Percentiles rank a stretch among this genome's conserved stretches.
Evolutionary conservation across 2,329 filamentous ascomycete genomes (phyloP).

Genomic region (Geosmithia morbida): DNA sequence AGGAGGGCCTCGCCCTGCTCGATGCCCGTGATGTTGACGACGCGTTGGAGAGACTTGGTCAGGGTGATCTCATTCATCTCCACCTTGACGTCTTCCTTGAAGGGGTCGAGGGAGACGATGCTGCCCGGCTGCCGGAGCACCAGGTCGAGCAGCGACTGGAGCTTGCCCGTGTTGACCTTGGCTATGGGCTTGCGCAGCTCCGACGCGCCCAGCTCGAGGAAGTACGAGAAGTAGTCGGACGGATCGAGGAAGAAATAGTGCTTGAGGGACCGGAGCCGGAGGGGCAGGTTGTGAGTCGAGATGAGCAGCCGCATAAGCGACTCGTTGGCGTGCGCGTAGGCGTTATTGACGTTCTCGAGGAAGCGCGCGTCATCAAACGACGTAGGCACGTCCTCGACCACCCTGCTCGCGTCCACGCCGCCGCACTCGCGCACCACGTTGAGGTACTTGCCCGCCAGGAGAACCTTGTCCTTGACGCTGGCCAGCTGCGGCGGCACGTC

Average conservation of each 20-base stretch:
- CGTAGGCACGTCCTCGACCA: slow-evolving; percentile 72
- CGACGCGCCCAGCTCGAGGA: slow-evolving; percentile 78
- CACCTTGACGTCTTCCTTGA: slow-evolving; percentile 97
- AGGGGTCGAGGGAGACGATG: slow-evolving; percentile 84
- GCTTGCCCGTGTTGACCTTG: slow-evolving; percentile 77
- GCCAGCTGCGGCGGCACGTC: slow-evolving; percentile 88
- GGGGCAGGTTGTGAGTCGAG: slow-evolving; percentile 82
- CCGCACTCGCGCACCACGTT: slow-evolving; percentile 97
- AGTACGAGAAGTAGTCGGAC: slow-evolving; percentile 96
- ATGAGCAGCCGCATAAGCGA: slow-evolving; percentile 82
- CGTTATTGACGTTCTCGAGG: slow-evolving; percentile 87
- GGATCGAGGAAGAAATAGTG: slow-evolving; percentile 99
- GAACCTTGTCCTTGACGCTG: slow-evolving; percentile 81
- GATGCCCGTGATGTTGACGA: slow-evolving; percentile 91
- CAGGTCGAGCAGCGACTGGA: slow-evolving; percentile 90
- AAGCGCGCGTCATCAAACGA: slow-evolving; percentile 89
- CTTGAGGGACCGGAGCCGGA: slow-evolving; percentile 78
- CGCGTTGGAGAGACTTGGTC: slow-evolving; percentile 86
- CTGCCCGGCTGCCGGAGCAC: slow-evolving; percentile 93
- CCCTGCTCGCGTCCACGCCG: slow-evolving; percentile 84
- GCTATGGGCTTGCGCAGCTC: slow-evolving; percentile 85
- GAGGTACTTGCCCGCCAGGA: slow-evolving; percentile 91
- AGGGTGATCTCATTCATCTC: slow-evolving; percentile 92
- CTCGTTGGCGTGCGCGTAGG: slow-evolving; percentile 90
- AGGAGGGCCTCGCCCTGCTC: slow-evolving; percentile 68